Evolutionary conservation across 176 grass and related monocot species (phyloP).

Genomic region (Typha latifolia): DNA sequence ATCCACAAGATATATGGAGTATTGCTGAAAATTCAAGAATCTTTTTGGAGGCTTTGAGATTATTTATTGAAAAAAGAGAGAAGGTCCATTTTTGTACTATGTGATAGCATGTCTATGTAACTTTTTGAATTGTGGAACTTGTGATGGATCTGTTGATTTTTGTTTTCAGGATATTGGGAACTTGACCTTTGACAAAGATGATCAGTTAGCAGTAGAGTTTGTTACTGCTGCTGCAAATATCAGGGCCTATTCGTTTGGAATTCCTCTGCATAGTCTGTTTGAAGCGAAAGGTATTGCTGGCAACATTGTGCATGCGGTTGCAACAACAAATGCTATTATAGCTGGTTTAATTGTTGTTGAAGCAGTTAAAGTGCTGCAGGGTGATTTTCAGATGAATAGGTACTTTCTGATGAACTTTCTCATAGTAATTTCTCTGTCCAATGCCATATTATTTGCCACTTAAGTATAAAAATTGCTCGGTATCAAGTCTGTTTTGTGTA

Average conservation of each 20-base stretch:
- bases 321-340: conserved; percentile 96
- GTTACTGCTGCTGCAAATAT: conserved; percentile 96
- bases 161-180: conserved; percentile 69
- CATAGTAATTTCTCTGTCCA: no score
- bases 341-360: conserved; percentile 96
- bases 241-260: conserved; percentile 90
- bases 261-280: conserved; percentile 84
- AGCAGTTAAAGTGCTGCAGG: conserved; percentile 83
- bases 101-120: background rate
- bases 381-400: conserved; percentile 71
- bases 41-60: conserved; percentile 72
- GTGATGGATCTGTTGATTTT: background rate
- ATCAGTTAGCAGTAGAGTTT: conserved; percentile 90
- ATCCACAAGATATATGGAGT: conserved; percentile 86
- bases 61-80: conserved; percentile 80
- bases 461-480: no score
- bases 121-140: background rate
- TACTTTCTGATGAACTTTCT: conserved; percentile 4
- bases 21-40: conserved; percentile 82
- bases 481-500: no score
- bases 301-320: conserved; percentile 98
- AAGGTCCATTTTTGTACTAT: conserved; percentile 35
- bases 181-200: conserved; percentile 94
- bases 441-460: no score
- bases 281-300: conserved; percentile 99